These are phyloP conservation scores for Juncus effusus DNA, from an alignment of 176 grass and related monocot genomes.

Conservation along the genomic window DNA sequence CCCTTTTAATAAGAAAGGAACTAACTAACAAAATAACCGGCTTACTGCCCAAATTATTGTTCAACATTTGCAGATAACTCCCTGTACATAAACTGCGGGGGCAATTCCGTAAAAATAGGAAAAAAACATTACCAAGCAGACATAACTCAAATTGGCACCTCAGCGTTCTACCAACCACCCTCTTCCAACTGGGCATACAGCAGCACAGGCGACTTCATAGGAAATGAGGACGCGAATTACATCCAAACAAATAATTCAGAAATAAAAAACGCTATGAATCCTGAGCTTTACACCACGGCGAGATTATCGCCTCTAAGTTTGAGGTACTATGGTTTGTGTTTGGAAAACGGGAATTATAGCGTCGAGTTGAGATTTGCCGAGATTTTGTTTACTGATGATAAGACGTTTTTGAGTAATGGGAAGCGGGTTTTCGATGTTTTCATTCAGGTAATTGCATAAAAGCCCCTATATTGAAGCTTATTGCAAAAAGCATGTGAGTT, in stretches of 20 bases:
- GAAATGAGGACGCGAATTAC: conserved; percentile 54
- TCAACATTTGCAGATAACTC: conserved; percentile 57
- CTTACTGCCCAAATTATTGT: too few species aligned
- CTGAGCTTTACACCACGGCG: conserved; percentile 71
- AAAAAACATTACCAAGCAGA: conserved; percentile 55
- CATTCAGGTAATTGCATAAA: conserved; percentile 54
- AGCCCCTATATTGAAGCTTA: too few species aligned
- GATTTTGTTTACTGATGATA: conserved; percentile 71
- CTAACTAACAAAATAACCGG: too few species aligned
- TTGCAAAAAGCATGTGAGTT: too few species aligned
- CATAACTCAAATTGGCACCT: conserved; percentile 63
- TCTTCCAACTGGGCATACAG: conserved; percentile 72
- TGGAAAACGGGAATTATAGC: conserved; percentile 63
- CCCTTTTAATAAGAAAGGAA: too few species aligned
- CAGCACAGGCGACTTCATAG: conserved; percentile 84
- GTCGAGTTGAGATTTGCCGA: conserved; percentile 85
- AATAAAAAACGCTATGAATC: conserved; percentile 32
- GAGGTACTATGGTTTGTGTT: conserved; percentile 85
- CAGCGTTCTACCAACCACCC: conserved; percentile 35
- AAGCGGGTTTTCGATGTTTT: conserved; percentile 81
- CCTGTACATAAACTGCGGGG: conserved; percentile 87
- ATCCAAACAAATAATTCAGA: conserved; percentile 52
- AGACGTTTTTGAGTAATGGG: conserved; percentile 62
- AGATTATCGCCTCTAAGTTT: conserved; percentile 72
- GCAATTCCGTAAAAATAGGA: conserved; percentile 37